phyloP scores from a whole-genome alignment of 192 early-diverging fungal genomes.

The Podochytrium sp. region DNA sequence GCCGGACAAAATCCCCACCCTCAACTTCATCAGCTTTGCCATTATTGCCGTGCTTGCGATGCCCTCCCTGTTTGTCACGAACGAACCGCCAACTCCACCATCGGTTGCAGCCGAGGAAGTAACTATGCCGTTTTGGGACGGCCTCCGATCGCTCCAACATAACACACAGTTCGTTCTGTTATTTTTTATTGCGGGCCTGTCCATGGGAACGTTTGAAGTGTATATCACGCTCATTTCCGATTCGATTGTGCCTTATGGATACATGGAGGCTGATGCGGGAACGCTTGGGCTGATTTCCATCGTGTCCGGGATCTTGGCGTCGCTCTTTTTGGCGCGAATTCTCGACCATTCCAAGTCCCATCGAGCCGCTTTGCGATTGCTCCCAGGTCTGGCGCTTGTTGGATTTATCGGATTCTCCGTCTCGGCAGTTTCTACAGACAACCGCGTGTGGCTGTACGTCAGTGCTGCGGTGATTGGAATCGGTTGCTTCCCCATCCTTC shows the following conservation, averaged over 20 bases:
- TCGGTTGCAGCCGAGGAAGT: constrained; percentile 22
- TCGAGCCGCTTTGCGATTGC: constrained; percentile 44
- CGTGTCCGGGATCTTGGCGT: constrained; percentile 60
- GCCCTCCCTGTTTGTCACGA: constrained; percentile 21
- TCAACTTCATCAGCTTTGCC: constrained; percentile 16
- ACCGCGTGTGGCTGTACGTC: constrained; percentile 8
- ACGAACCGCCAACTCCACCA: constrained; percentile 32
- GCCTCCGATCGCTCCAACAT: constrained; percentile 9
- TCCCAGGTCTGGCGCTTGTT: not conserved
- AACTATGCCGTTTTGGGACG: constrained; percentile 33
- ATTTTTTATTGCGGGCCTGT: constrained; percentile 20
- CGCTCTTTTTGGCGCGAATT: constrained; percentile 51
- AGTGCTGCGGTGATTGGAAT: constrained; percentile 28
- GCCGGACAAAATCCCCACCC: not conserved
- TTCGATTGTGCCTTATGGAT: constrained; percentile 36
- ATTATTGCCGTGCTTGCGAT: not conserved
- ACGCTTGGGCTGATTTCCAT: constrained; percentile 62
- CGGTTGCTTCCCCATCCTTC: constrained; percentile 36
- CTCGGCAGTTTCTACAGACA: not conserved
- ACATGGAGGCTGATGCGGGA: constrained; percentile 48
- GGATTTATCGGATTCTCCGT: constrained; percentile 26
- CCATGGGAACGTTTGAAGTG: constrained; percentile 31
- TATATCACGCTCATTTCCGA: constrained; percentile 37
- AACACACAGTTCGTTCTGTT: constrained; percentile 27
- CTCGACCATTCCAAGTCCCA: constrained; percentile 63